Evolutionary conservation across 192 early-diverging fungal species (phyloP).

Genomic region (Chytriomyces sp.): DNA sequence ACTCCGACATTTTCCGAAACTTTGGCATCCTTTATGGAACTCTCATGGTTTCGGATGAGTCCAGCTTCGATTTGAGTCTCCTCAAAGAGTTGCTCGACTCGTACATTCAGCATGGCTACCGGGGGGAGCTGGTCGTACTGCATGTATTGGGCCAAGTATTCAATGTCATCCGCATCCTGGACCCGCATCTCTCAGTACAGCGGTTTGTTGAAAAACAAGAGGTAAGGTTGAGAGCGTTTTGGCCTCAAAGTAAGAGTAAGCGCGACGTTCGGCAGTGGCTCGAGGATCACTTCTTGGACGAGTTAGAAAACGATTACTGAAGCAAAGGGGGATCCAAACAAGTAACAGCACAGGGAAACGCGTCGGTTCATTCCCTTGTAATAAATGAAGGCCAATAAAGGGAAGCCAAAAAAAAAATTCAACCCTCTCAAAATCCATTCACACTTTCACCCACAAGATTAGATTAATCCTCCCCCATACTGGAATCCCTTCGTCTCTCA

Average conservation of each 20-base stretch:
- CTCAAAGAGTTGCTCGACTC: background rate
- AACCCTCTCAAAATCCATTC: background rate
- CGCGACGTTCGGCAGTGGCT: background rate
- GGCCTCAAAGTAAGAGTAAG: background rate
- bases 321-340: background rate
- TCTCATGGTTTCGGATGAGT: background rate
- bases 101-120: background rate
- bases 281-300: conserved; percentile 23
- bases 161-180: conserved; percentile 1
- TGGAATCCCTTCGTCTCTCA: background rate
- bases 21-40: conserved; percentile 8
- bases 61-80: background rate
- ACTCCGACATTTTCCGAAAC: background rate
- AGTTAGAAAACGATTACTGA: background rate
- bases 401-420: background rate
- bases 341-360: background rate
- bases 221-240: background rate
- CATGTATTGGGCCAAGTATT: conserved; percentile 3
- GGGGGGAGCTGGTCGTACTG: background rate
- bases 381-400: background rate
- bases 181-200: background rate
- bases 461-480: too few relatives aligned
- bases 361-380: background rate
- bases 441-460: background rate
- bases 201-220: background rate